Evolutionary conservation across 371 early-diverging fungal genomes (phyloP).

Genomic region (Mucor circinelloides): DNA sequence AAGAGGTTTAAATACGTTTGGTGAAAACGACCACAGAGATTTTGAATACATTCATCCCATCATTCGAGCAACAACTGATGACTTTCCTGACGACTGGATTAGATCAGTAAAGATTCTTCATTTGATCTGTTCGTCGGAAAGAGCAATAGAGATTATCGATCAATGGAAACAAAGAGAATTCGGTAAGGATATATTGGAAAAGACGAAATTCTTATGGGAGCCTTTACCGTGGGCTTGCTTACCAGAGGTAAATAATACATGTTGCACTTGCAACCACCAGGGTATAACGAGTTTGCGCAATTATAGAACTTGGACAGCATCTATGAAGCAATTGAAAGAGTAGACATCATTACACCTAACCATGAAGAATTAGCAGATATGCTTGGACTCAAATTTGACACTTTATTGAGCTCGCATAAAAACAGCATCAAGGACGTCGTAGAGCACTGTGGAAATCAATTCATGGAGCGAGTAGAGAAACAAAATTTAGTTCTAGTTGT

Average conservation of each 20-base stretch:
- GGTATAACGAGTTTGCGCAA: neutral
- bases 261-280: neutral
- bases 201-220: constrained; percentile 46
- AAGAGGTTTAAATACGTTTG: constrained; percentile 47
- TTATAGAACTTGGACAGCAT: constrained; percentile 12
- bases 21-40: constrained; percentile 47
- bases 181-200: neutral
- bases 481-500: constrained; percentile 16
- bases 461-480: neutral
- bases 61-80: constrained; percentile 36
- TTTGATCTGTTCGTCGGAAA: constrained; percentile 43
- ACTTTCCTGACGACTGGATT: constrained; percentile 48
- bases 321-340: constrained; percentile 4
- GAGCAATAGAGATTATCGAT: constrained; percentile 36
- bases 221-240: constrained; percentile 49
- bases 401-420: neutral
- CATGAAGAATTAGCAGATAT: constrained; percentile 35
- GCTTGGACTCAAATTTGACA: constrained; percentile 11
- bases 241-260: constrained; percentile 29
- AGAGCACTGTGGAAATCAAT: constrained; percentile 9
- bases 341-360: constrained; percentile 33
- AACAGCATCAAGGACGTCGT: constrained; percentile 7
- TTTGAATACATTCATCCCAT: constrained; percentile 51
- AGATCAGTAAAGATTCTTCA: constrained; percentile 34
- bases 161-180: constrained; percentile 36